Evolutionary conservation across 208 protist genomes (phyloP), one percentile per base, ranked within the genome.

Genomic region (Acanthamoeba sp.): DNA sequence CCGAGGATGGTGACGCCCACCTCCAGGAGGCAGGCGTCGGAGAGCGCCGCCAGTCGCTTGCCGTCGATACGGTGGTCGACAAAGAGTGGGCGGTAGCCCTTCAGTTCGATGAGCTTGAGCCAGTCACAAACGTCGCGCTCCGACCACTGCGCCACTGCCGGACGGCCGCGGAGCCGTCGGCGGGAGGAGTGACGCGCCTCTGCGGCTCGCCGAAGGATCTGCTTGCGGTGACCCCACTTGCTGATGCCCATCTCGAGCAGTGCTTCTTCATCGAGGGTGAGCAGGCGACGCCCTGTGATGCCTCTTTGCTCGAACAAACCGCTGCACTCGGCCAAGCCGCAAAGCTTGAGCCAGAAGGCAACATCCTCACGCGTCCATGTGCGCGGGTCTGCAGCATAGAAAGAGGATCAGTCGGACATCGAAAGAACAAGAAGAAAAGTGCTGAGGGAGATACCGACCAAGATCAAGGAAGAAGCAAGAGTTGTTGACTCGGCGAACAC

Each of bases 381-480:
- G 38, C 29, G 36, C 38, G 69, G 69, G 34, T 78, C 69, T 78
- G 38, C 1, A 40, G 6, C 3, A 5, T 36, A n/a, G 4, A 10
- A 16, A 27, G 22, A 12, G n/a, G 0, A 14, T 34, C 4, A 5
- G n/a, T 14, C 3, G 4, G 27, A 66, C 0, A 6, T 34, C 16
- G 48, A 66, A 34, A 66, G 27, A 45, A 78, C 36, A 27, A 45
- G 20, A 16, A 45, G 18, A 4, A 20, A 78, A 24, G 29, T 18
- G 20, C 9, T 22, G 27, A 45, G 18, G 59, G 10, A 27, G 52
- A 27, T 22, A 27, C 52, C 20, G 20, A 66, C 59, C 59, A 4
- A 40, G 64, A 71, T 78, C 69, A n/a, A 78, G 38, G 69, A 78
- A 78, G 69, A 42, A 78, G 34, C 69, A 78, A 10, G 69, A 27